Conservation (phyloP, 805 yeast species). For the Candida oleophila region DNA sequence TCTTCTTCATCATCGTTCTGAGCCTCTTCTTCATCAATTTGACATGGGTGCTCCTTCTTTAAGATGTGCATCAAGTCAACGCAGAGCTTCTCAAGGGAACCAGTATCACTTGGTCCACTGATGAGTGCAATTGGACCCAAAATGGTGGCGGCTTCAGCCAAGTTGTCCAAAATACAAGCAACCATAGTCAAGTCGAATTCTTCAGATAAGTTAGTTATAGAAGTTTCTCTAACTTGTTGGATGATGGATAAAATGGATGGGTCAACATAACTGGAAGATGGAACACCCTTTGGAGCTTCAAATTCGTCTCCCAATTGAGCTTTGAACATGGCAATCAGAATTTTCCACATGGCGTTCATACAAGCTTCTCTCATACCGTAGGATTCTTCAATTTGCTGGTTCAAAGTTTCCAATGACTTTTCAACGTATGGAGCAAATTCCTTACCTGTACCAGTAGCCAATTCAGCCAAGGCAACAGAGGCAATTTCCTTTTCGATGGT, state of each 20-base stretch:
- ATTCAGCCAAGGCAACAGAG: conserved; percentile 83
- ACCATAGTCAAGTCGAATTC: conserved; percentile 87
- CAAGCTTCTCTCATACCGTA: conserved; percentile 92
- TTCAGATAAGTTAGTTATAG: conserved; percentile 62
- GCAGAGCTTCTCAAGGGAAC: conserved; percentile 63
- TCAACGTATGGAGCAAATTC: conserved; percentile 78
- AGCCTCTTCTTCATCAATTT: conserved; percentile 67
- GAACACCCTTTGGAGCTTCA: conserved; percentile 63
- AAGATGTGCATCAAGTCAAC: conserved; percentile 68
- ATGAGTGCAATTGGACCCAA: conserved; percentile 75
- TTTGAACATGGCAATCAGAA: conserved; percentile 66
- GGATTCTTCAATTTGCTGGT: conserved; percentile 77
- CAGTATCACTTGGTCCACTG: conserved; percentile 54
- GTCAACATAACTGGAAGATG: conserved; percentile 59
- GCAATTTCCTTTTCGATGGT: conserved; percentile 96
- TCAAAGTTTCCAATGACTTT: conserved; percentile 58
- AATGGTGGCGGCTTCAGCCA: conserved; percentile 63
- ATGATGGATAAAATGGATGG: conserved; percentile 57
- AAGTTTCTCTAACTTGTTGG: conserved; percentile 62
- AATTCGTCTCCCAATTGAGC: conserved; percentile 48
- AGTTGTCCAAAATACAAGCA: conserved; percentile 69
- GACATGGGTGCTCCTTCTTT: conserved; percentile 82
- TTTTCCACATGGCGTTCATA: conserved; percentile 76
- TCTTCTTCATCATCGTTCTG: conserved; percentile 60
- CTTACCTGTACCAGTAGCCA: conserved; percentile 83